These are phyloP conservation scores for Claviceps digitariae DNA, from an alignment of 2,329 filamentous ascomycete genomes.

Conservation along the genomic window DNA sequence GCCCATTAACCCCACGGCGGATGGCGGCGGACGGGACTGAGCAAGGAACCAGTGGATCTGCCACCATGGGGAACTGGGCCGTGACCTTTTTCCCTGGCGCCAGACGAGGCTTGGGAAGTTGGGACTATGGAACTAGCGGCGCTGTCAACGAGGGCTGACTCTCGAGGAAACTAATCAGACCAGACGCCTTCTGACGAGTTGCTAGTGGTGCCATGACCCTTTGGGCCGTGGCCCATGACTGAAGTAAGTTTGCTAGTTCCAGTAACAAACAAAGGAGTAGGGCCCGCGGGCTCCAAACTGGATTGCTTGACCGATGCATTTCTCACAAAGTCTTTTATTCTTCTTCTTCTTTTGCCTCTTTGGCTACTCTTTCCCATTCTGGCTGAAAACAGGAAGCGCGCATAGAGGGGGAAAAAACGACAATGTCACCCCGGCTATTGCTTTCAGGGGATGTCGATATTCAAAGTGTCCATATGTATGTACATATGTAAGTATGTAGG, in stretches of 20 bases:
- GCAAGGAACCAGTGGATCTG: conserved; percentile 8
- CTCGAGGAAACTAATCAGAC: neutral
- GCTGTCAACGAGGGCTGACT: neutral
- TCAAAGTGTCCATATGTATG: too few relatives aligned
- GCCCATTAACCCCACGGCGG: conserved; percentile 4
- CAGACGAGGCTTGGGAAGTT: neutral
- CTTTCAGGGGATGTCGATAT: neutral
- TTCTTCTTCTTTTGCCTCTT: neutral
- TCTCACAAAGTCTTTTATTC: neutral
- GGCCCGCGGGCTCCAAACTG: neutral
- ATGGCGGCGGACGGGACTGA: conserved; percentile 4
- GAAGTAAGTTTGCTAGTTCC: neutral
- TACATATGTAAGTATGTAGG: too few relatives aligned
- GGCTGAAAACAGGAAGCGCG: neutral
- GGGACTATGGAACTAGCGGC: neutral
- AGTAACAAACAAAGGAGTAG: neutral
- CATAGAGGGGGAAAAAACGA: neutral
- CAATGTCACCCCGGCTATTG: neutral
- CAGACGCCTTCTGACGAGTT: neutral
- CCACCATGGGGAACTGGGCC: conserved; percentile 2
- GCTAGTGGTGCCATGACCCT: neutral
- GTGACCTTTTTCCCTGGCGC: conserved; percentile 2
- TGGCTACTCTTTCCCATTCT: neutral
- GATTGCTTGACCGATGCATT: neutral
- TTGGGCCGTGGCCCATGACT: neutral